These are phyloP conservation scores for Ceratobasidium sp. DNA, from an alignment of 1,284 basidiomycete species.

Conservation along the genomic window DNA sequence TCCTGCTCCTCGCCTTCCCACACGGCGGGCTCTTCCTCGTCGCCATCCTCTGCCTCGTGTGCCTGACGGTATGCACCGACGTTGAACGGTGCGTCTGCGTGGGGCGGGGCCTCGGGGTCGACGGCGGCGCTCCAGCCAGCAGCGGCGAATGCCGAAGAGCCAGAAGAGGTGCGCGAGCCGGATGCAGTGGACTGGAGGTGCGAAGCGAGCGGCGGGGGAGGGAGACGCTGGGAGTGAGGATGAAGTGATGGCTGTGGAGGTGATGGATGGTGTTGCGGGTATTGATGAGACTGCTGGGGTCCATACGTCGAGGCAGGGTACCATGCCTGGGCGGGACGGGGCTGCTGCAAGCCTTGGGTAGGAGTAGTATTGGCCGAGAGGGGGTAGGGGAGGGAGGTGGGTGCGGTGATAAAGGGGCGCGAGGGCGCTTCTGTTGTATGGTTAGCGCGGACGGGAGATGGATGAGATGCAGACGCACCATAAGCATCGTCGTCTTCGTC, in stretches of 20 bases:
- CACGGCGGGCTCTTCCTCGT: slow-evolving; percentile 36
- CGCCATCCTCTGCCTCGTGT: slow-evolving; percentile 36
- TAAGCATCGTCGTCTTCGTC: slow-evolving; percentile 16
- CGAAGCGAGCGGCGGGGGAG: slow-evolving; percentile 11
- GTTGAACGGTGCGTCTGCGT: slow-evolving; percentile 34
- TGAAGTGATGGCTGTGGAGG: slow-evolving; percentile 5
- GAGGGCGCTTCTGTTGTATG: slow-evolving; percentile 18
- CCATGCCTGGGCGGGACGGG: slow-evolving; percentile 10
- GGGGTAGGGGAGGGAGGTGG: slow-evolving; percentile 36
- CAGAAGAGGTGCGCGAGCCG: too few species aligned
- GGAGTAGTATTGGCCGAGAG: slow-evolving; percentile 23
- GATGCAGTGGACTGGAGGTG: too few species aligned
- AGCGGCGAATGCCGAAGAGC: slow-evolving; percentile 32
- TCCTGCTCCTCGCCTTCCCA: not conserved
- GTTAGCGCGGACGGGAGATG: slow-evolving; percentile 28
- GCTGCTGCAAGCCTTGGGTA: slow-evolving; percentile 13
- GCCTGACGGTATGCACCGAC: slow-evolving; percentile 39
- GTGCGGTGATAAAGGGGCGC: slow-evolving; percentile 1
- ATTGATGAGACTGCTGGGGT: slow-evolving; percentile 11
- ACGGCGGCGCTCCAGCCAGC: slow-evolving; percentile 42
- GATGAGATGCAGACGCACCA: slow-evolving; percentile 22
- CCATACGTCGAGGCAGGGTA: slow-evolving; percentile 34
- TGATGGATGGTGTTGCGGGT: slow-evolving; percentile 13
- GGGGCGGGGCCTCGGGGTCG: slow-evolving; percentile 32
- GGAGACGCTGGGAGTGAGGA: not conserved